Evolutionary conservation across 2,329 filamentous ascomycete genomes (phyloP).

Genomic region (Cadophora sp.): DNA sequence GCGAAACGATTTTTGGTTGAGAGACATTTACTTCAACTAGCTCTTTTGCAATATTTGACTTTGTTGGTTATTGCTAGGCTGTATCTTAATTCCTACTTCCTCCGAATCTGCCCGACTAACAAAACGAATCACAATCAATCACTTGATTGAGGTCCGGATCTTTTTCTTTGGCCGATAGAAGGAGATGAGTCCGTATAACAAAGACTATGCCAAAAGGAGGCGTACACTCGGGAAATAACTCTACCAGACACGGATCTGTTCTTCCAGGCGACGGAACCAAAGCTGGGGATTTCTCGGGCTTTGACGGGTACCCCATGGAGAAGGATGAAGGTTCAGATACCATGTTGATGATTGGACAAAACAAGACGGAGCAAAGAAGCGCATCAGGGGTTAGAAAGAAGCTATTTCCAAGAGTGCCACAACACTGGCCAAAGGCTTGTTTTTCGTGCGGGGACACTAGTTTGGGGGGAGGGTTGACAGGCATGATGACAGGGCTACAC

Average conservation of each 20-base stretch:
- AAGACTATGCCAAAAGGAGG: neutral
- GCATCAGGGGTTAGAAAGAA: slow-evolving; percentile 26
- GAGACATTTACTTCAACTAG: too few relatives aligned
- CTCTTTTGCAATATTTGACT: too few relatives aligned
- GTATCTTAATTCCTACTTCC: too few relatives aligned
- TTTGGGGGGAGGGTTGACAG: neutral
- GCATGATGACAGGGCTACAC: slow-evolving; percentile 14
- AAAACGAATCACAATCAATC: neutral
- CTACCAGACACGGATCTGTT: neutral
- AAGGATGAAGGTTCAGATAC: neutral
- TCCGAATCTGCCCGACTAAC: too few relatives aligned
- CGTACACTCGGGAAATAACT: neutral
- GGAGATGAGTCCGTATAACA: neutral
- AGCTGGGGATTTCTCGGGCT: neutral
- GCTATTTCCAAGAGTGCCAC: slow-evolving; percentile 17
- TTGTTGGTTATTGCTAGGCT: too few relatives aligned
- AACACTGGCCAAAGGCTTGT: slow-evolving; percentile 20
- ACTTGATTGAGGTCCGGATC: neutral
- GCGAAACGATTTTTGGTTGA: neutral
- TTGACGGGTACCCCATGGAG: neutral
- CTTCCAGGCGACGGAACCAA: neutral
- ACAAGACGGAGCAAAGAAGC: neutral
- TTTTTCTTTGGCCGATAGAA: slow-evolving; percentile 3
- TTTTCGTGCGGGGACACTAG: slow-evolving; percentile 7
- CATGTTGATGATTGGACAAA: neutral